Evolutionary conservation across 441 rosid genomes (phyloP), one percentile per base, ranked within the genome.

Genomic region (Mallotus repandus): DNA sequence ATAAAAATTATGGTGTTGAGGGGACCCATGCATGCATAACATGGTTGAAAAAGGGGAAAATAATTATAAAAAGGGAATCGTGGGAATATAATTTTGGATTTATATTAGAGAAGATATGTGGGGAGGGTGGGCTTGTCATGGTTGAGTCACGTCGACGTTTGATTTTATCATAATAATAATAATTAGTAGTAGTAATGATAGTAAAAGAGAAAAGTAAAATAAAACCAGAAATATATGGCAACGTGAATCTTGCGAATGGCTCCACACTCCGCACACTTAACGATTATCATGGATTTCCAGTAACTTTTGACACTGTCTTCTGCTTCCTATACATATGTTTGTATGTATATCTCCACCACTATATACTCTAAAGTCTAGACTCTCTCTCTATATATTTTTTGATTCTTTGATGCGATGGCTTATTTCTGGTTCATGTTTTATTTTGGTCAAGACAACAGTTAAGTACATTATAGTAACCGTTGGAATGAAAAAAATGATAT

Each of bases 101-200:
- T 62, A 18, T 45, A 25, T 35, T 69, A 61, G 9, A 29, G 41
- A 68, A 61, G 48, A 46, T 43, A 29, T 29, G 32, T 29, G 32
- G 32, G 3, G 32, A 29, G 32, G 32, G 68, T 69, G 75, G 71
- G 53, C 59, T 72, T 82, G 89, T 86, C 89, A 86, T 77, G 79
- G 89, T 81, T 74, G 86, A 74, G 89, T 86, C 89, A 84, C 81
- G 85, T 84, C 87, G 77, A 86, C 87, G 87, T 86, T 75, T 75
- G 78, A 81, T 80, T 29, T 53, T 68, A 41, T 73, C 78, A 69
- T 71, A 38, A 64, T 4, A 29, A 29, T 29, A 29, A 29, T 29
- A 29, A 29, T 29, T 29, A 29, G 32, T 29, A 29, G 32, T 29
- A 29, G 32, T 29, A 29, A 29, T 29, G 32, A 29, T 29, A 29